Evolutionary conservation across 768 basidiomycete species (phyloP).

Genomic region (Termitomyces sp.): DNA sequence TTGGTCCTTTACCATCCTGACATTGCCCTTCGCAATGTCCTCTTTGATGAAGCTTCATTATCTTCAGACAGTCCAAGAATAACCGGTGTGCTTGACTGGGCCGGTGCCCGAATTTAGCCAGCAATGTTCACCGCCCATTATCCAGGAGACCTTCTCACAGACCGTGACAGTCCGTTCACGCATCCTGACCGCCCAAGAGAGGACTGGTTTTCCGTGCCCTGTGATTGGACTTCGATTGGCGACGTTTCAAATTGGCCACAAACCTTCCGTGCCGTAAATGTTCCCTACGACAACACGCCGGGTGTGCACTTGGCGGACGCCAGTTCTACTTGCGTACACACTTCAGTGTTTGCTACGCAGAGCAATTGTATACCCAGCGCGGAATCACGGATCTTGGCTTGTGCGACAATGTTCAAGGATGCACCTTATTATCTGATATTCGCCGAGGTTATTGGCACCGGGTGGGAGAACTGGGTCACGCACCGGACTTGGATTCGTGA

Average conservation of each 20-base stretch:
- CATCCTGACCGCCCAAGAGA: neutral
- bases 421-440: neutral
- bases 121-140: neutral
- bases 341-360: neutral
- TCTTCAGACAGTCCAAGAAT: neutral
- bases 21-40: neutral
- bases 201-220: neutral
- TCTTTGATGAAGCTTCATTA: neutral
- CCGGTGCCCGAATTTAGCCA: neutral
- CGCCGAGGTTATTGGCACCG: neutral
- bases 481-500: neutral
- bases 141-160: neutral
- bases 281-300: neutral
- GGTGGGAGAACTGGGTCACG: neutral
- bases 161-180: neutral
- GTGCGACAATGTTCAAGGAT: neutral
- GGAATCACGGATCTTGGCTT: neutral
- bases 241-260: neutral
- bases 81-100: neutral
- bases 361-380: neutral
- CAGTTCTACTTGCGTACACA: neutral
- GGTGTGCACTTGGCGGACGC: neutral
- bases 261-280: neutral
- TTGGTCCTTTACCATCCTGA: neutral
- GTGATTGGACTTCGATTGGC: neutral